phyloP scores from a whole-genome alignment of 371 early-diverging fungal species.

The Apophysomyces variabilis region DNA sequence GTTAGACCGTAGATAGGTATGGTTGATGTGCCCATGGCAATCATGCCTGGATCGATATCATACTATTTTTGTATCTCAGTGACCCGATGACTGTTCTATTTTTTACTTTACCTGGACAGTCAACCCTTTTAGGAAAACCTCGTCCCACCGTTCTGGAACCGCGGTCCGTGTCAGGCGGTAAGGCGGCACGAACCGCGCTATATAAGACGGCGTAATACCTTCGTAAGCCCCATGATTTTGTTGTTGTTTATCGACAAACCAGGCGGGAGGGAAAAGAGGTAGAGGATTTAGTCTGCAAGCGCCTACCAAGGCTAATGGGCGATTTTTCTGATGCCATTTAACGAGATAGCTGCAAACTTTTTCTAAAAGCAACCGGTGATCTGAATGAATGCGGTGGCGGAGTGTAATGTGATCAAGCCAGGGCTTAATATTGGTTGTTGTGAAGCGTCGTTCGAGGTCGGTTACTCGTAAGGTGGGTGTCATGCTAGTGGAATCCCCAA shows the following conservation, averaged over 20 bases:
- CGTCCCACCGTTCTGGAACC: conserved; percentile 50
- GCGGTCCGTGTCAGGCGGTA: conserved; percentile 30
- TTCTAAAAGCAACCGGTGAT: conserved; percentile 38
- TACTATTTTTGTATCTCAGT: conserved; percentile 20
- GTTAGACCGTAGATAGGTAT: conserved; percentile 42
- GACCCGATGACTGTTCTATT: conserved; percentile 13
- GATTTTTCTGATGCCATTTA: conserved; percentile 43
- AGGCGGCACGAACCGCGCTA: conserved; percentile 48
- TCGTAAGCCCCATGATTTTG: conserved; percentile 30
- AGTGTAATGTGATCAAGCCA: conserved; percentile 38
- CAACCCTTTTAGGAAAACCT: conserved; percentile 48
- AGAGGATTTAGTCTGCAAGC: conserved; percentile 33
- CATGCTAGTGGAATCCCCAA: conserved; percentile 10
- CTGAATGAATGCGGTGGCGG: conserved; percentile 38
- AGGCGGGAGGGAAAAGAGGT: conserved; percentile 46
- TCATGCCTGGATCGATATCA: conserved; percentile 33
- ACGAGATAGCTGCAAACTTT: conserved; percentile 37
- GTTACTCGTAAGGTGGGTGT: neutral
- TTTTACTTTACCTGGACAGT: conserved; percentile 39
- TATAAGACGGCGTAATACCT: conserved; percentile 45
- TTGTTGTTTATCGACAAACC: conserved; percentile 43
- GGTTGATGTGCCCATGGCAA: conserved; percentile 21
- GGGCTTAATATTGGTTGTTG: conserved; percentile 28
- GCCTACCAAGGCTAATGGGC: conserved; percentile 34
- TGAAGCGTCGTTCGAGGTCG: conserved; percentile 19